These are phyloP conservation scores for Boeremia exigua DNA, from an alignment of 2,329 filamentous ascomycete species.

Conservation along the genomic window DNA sequence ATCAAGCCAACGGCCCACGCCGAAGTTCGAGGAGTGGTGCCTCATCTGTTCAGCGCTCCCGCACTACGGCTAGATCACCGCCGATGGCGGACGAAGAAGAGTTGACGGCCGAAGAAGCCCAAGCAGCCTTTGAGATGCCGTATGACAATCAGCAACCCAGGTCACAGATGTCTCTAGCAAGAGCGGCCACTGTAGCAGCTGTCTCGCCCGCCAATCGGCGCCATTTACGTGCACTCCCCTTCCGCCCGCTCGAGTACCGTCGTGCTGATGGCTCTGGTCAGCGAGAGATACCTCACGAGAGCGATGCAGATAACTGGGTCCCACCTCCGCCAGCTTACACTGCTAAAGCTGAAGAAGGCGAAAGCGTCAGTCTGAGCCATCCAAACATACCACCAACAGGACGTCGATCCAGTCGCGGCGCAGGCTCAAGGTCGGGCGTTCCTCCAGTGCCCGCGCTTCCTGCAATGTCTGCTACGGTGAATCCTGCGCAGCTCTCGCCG, in stretches of 20 bases:
- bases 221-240: slow-evolving; percentile 64
- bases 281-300: slow-evolving; percentile 79
- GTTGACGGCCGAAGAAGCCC: slow-evolving; percentile 43
- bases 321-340: slow-evolving; percentile 83
- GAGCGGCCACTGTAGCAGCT: slow-evolving; percentile 56
- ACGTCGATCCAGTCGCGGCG: slow-evolving; percentile 4
- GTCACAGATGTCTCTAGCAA: slow-evolving; percentile 47
- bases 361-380: slow-evolving; percentile 48
- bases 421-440: slow-evolving; percentile 10
- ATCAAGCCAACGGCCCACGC: slow-evolving; percentile 28
- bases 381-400: slow-evolving; percentile 37
- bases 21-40: slow-evolving; percentile 36
- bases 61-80: slow-evolving; percentile 34
- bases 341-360: slow-evolving; percentile 58
- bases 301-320: slow-evolving; percentile 87
- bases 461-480: slow-evolving; percentile 30
- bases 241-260: slow-evolving; percentile 65
- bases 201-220: slow-evolving; percentile 77
- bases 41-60: slow-evolving; percentile 36
- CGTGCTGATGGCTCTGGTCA: slow-evolving; percentile 67
- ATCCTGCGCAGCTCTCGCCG: slow-evolving; percentile 25
- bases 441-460: slow-evolving; percentile 26
- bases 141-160: slow-evolving; percentile 50
- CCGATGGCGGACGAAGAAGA: slow-evolving; percentile 39
- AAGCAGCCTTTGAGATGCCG: slow-evolving; percentile 48